Evolutionary conservation across 2,329 filamentous ascomycete genomes (phyloP).

Genomic region (Botrytis hyacinthi): DNA sequence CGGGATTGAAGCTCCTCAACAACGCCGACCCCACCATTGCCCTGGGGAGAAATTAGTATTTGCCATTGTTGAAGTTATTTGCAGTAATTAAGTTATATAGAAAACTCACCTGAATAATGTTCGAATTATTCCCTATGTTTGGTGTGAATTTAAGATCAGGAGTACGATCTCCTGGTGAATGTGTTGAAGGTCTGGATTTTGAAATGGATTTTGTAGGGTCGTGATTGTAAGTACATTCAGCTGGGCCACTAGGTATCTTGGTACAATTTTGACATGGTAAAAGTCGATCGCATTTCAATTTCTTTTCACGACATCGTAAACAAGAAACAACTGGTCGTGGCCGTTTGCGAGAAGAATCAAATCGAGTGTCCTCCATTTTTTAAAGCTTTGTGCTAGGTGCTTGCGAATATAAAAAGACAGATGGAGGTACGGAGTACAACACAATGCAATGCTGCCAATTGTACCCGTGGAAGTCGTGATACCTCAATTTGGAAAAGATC

Average conservation of each 20-base stretch:
- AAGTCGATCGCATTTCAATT: constrained; percentile 58
- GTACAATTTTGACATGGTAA: constrained; percentile 55
- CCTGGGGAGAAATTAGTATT: background rate
- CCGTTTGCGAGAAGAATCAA: constrained; percentile 23
- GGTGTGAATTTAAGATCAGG: background rate
- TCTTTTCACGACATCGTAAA: constrained; percentile 61
- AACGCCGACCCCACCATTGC: background rate
- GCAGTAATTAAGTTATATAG: background rate
- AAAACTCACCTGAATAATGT: background rate
- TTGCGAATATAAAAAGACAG: background rate
- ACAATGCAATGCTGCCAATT: background rate
- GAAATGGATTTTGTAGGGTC: background rate
- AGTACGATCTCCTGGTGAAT: constrained; percentile 2
- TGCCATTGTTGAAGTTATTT: background rate
- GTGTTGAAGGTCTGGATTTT: constrained; percentile 8
- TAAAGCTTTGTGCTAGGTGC: background rate
- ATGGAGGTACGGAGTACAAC: background rate
- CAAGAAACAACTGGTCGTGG: constrained; percentile 47
- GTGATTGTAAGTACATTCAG: constrained; percentile 24
- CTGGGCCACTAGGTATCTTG: constrained; percentile 13
- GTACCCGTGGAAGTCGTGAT: background rate
- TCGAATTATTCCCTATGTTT: background rate
- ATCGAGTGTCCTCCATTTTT: constrained; percentile 19
- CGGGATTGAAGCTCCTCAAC: constrained; percentile 19
- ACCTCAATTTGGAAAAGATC: background rate